These are phyloP conservation scores for Chenopodium album DNA, from an alignment of 148 eudicot species.

Conservation along the genomic window DNA sequence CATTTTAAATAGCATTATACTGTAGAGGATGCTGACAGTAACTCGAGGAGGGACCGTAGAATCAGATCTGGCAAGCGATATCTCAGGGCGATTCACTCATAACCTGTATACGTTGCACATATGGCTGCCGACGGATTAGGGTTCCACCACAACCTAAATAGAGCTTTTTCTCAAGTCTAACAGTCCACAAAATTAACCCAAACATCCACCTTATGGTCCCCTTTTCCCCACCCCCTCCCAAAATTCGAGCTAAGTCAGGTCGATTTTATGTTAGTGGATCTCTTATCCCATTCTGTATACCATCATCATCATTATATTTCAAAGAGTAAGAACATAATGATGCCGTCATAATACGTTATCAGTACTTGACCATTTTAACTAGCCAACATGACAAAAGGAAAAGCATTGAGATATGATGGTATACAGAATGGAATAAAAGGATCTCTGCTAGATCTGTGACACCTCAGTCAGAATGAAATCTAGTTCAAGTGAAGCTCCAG, in stretches of 20 bases:
- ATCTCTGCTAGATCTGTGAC: background rate
- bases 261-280: background rate
- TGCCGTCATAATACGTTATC: too few species aligned
- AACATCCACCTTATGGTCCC: background rate
- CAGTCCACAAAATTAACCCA: background rate
- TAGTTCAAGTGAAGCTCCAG: background rate
- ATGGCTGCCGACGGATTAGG: constrained; percentile 11
- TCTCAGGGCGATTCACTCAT: background rate
- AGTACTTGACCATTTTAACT: background rate
- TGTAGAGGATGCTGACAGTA: constrained; percentile 1
- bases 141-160: constrained; percentile 17
- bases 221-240: background rate
- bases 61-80: background rate
- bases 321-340: too few species aligned
- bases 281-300: background rate
- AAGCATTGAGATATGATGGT: background rate
- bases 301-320: background rate
- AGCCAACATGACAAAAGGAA: background rate
- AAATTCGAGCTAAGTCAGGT: background rate
- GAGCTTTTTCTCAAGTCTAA: too few species aligned
- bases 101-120: background rate
- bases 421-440: background rate
- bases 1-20: background rate
- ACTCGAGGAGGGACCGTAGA: background rate
- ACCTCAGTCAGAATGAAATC: background rate